Evolutionary conservation across 2,329 filamentous ascomycete species (phyloP).

Genomic region (Ciborinia camelliae): DNA sequence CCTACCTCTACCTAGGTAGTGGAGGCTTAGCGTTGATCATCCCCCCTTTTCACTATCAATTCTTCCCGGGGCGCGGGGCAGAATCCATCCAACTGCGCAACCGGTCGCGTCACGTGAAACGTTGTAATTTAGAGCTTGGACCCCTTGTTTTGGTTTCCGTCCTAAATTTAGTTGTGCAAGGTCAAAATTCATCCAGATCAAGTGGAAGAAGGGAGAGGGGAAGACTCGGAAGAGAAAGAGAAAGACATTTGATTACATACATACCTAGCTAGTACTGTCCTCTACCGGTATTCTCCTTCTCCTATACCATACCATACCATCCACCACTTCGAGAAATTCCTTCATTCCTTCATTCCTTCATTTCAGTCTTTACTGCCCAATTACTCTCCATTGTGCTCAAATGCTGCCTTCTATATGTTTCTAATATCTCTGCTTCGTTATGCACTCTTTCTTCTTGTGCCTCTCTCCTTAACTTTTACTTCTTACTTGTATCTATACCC

Average conservation of each 20-base stretch:
- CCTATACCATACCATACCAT: neutral
- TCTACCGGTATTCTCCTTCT: no score
- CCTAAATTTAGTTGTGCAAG: neutral
- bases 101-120: no score
- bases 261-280: no score
- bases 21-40: neutral
- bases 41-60: neutral
- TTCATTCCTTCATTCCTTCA: neutral
- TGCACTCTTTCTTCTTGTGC: constrained; percentile 50
- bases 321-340: no score
- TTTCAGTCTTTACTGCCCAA: neutral
- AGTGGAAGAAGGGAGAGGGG: neutral
- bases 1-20: no score
- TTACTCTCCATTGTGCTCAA: neutral
- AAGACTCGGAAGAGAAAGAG: neutral
- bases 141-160: neutral
- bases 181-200: neutral
- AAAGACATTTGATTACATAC: neutral
- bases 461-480: constrained; percentile 66
- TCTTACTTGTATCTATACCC: constrained; percentile 87
- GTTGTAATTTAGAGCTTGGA: no score
- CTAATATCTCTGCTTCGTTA: constrained; percentile 35
- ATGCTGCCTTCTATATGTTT: constrained; percentile 37
- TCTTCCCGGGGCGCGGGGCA: neutral
- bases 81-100: no score